Percentiles rank a stretch among this genome's conserved stretches.
Conservation (phyloP, 345 rosid genomes). For the Conringia planisiliqua region DNA sequence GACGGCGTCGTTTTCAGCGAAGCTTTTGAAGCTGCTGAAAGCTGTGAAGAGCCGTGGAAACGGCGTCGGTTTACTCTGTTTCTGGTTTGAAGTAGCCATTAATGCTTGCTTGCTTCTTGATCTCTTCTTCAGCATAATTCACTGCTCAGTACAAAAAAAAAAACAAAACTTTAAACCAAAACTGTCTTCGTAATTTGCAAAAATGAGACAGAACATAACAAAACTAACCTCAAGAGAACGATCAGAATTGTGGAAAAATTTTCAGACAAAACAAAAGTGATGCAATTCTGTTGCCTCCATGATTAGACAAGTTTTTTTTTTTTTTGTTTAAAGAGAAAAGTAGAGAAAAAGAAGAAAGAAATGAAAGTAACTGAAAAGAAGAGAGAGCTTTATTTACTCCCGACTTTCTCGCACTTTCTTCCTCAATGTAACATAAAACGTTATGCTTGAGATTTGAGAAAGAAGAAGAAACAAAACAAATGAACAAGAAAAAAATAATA, state of each 20-base stretch:
- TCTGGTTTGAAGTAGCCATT: constrained; percentile 54
- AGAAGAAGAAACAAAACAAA: constrained; percentile 9
- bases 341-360: neutral
- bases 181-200: neutral
- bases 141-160: neutral
- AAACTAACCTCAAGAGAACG: constrained; percentile 8
- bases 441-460: constrained; percentile 2
- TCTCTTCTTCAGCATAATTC: constrained; percentile 43
- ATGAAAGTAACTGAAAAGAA: constrained; percentile 32
- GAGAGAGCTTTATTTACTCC: constrained; percentile 21
- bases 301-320: neutral
- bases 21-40: constrained; percentile 46
- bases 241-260: neutral
- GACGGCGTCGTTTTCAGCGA: constrained; percentile 45
- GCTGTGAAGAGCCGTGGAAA: constrained; percentile 66
- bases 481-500: neutral
- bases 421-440: constrained; percentile 25
- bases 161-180: neutral
- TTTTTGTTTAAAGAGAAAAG: neutral
- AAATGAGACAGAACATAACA: neutral
- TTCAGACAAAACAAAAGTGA: constrained; percentile 4
- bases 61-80: constrained; percentile 48
- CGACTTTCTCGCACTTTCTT: constrained; percentile 35
- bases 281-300: constrained; percentile 33
- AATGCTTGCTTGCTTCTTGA: constrained; percentile 39